A percentile compares a stretch with the other conserved stretches of the same genome.
Evolutionary conservation across 371 early-diverging fungal genomes (phyloP).

Genomic region (Syncephalastrum contaminatum): DNA sequence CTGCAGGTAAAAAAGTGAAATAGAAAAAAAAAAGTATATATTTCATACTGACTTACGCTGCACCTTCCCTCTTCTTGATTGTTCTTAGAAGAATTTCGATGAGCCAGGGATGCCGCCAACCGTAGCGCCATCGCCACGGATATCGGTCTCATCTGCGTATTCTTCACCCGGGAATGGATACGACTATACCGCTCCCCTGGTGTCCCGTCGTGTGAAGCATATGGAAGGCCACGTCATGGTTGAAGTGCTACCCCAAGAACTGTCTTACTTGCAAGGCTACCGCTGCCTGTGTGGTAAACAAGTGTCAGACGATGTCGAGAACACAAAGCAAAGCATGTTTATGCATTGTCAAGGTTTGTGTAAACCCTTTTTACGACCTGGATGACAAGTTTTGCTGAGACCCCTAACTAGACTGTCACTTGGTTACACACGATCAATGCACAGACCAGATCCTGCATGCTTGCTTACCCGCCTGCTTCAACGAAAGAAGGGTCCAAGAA

Average conservation of each 20-base stretch:
- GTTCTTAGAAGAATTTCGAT: too few species aligned
- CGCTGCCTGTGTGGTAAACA: constrained; percentile 47
- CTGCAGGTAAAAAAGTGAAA: constrained; percentile 27
- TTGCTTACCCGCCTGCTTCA: constrained; percentile 64
- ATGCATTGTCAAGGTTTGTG: constrained; percentile 45
- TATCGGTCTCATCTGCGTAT: constrained; percentile 13
- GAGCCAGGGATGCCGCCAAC: constrained; percentile 3
- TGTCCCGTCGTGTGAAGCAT: constrained; percentile 33
- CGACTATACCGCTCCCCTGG: constrained; percentile 12
- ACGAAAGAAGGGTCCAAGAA: constrained; percentile 68
- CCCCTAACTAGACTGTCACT: constrained; percentile 45
- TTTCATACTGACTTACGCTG: background rate
- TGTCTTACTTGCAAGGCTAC: constrained; percentile 32
- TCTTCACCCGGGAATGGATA: constrained; percentile 7
- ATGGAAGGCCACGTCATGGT: constrained; percentile 50
- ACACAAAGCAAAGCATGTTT: constrained; percentile 23
- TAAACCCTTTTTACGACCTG: too few species aligned
- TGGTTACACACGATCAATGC: constrained; percentile 59
- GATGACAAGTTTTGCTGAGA: background rate
- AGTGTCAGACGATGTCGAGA: constrained; percentile 15
- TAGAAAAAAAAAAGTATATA: background rate
- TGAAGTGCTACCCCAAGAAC: constrained; percentile 36
- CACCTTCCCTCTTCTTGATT: too few species aligned
- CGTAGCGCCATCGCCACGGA: constrained; percentile 10
- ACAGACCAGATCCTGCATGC: constrained; percentile 54